Evolutionary conservation across 352 stramenopile genomes (phyloP), one percentile per base, ranked within the genome.

Genomic region (Thalassiosira allenii): DNA sequence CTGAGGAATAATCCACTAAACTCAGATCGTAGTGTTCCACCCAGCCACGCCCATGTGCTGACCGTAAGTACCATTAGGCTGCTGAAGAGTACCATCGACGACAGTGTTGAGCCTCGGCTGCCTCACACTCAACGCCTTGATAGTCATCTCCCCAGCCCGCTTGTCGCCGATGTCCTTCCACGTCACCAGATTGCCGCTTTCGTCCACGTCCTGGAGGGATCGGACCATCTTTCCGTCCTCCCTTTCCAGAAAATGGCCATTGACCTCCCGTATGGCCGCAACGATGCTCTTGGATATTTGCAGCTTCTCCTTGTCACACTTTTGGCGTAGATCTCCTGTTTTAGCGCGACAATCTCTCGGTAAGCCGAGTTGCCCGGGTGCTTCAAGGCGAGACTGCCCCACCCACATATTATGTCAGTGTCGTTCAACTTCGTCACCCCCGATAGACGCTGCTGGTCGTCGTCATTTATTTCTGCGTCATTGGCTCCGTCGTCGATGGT

Each of bases 151-250:
- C 20, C 91, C 83, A 8, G 88, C 89, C 62, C 89, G 90, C 20
- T 92, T 91, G 59, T 93, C 86, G 11, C 90, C 89, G 61, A 93
- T 93, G 74, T 94, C 90, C 32, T 83, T 78, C 85, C 84, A 93
- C 20, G 57, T 84, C 8, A 77, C 77, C 29, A 79, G 84, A 22
- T 79, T 87, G 1, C 70, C 62, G 37, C 88, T 53, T 1, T 66
- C 53, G 62, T 84, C 72, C 30, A 33, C 53, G 37, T 84, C 75
- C 20, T 88, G 43, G 11, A 84, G 37, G 49, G 67, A 59, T 2
- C 29, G 23, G 25, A 27, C 66, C 23, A 52, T 72, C 56, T 79
- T 84, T 14, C 76, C 76, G 59, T 84, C 76, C 20, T 84, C 76
- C 33, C 81, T 66, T 71, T 93, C 86, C 33, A 93, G 64, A 79